Evolutionary conservation across 2,329 filamentous ascomycete species (phyloP).

Genomic region (Diaporthe capsici): DNA sequence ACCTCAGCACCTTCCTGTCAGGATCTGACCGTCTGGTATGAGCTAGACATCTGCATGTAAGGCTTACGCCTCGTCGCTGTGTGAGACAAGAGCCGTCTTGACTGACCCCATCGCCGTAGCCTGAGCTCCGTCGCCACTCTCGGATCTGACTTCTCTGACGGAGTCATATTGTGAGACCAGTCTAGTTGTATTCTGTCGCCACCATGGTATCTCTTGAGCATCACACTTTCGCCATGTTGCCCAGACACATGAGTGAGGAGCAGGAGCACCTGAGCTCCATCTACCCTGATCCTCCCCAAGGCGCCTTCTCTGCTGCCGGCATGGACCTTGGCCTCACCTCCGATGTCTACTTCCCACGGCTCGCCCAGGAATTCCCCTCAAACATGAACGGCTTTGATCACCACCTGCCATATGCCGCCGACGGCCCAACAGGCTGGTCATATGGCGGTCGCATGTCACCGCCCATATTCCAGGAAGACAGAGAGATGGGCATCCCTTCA

Average conservation of each 20-base stretch:
- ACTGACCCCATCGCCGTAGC: constrained; percentile 35
- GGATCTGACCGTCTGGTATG: constrained; percentile 35
- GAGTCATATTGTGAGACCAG: constrained; percentile 20
- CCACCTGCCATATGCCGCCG: constrained; percentile 61
- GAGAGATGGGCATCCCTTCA: constrained; percentile 64
- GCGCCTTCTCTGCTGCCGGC: constrained; percentile 56
- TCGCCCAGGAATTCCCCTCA: constrained; percentile 56
- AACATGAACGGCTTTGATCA: constrained; percentile 59
- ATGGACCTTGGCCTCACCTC: constrained; percentile 65
- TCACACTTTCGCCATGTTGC: constrained; percentile 49
- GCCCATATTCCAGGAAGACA: constrained; percentile 64
- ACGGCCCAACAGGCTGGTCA: constrained; percentile 58
- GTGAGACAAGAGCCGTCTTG: constrained; percentile 14
- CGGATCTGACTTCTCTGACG: neutral
- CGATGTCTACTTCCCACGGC: constrained; percentile 60
- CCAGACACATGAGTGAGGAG: constrained; percentile 45
- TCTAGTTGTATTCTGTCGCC: neutral
- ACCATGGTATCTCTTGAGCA: constrained; percentile 46
- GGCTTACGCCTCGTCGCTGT: constrained; percentile 21
- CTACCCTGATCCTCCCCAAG: constrained; percentile 62
- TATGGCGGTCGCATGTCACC: constrained; percentile 64
- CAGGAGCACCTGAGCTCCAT: constrained; percentile 57
- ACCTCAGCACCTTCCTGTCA: constrained; percentile 1
- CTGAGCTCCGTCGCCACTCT: constrained; percentile 25
- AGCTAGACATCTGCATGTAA: constrained; percentile 38